Base-by-base conservation (phyloP, 352 stramenopile species). In the Thraustochytrium sp. region DNA sequence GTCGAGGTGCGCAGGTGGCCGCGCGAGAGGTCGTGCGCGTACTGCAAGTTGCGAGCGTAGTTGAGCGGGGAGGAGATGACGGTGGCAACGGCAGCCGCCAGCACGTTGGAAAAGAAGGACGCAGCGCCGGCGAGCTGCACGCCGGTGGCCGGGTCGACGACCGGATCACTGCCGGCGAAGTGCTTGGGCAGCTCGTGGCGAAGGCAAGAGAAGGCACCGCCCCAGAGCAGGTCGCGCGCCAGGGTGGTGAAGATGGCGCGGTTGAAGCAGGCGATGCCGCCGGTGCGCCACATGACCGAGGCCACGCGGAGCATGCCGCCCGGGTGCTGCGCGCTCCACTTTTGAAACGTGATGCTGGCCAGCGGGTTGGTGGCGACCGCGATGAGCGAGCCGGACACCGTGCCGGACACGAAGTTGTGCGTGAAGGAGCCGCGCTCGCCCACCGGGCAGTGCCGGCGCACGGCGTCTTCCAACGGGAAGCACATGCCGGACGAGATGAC, bases 1-100 rank as follows among this genome's bases (percentile, higher is more conserved):
- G 53, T 4, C 5, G 29, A 36, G 13, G 42, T 63, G 31, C 34
- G 21, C n/a, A 53, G 29, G 40, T 51, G 62, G 26, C 40, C 40
- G 26, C 31, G 34, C 29, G 59, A 42, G 44, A 84, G 56, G 36
- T 54, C 61, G n/a, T 51, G 29, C 13, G 29, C 61, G 29, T 80
- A 84, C 40, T 84, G 75, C n/a, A 84, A 3, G 59, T 84, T 84
- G 40, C 75, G 55, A 11, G 61, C 75, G 29, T 84, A 84, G 75
- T 84, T 84, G 40, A 84, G 31, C 18, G 75, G 75, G 16, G 75
- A 84, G 21, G 75, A 84, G n/a, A 84, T 65, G 61, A 56, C 13
- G 4, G 75, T 83, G 38, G 55, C 75, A 11, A 84, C 61, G 38
- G 34, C 75, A 2, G 75, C 75, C 13, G 75, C 55, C 11, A 84